Evolutionary conservation across 805 yeast genomes (phyloP), one percentile per base, ranked within the genome.

Genomic region (Kazachstania viticola): DNA sequence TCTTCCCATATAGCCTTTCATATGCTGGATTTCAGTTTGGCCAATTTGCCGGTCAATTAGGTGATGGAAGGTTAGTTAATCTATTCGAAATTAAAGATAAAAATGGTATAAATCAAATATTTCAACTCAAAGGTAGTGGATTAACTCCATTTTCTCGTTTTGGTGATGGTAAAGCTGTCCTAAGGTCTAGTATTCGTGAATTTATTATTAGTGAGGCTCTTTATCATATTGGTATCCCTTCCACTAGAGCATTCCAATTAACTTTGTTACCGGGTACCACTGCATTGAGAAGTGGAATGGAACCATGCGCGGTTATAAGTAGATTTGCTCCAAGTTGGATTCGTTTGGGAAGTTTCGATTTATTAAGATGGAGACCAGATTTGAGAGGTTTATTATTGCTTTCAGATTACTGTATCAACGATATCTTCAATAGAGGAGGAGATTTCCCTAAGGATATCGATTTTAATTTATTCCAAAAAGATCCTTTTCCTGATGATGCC

Each of bases 11-110:
- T 56, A 73, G 95, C 9, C 87, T 80, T 54, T 82, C 88, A 0
- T 88, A 88, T 55, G 95, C 97, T 2, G 98, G 98, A 1, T 84
- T 79, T 67, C 98, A 88, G 50, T 88, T 91, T 62, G 97, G 98
- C 3, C 73, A 72, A 41, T 88, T 88, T 72, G 96, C 96, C 0
- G 97, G 97, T 2, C 98, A 91, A 54, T 61, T 88, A 39, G 98
- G 98, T 5, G 98, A 88, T 54, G 98, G 98, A 1, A 62, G 98
- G 37, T 95, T 84, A 2, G 69, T 77, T 5, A 83, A 80, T 46
- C 58, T 88, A 28, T 87, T 88, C 58, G 88, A 81, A 41, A 57
- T 79, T 0, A 64, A 66, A 5, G 74, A 71, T 42, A 88, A 78
- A 40, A 25, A 34, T 8, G 40, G 44, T 4, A 34, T 28, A 2